Conservation (phyloP, 805 yeast genomes). For the Lipomyces sp. region DNA sequence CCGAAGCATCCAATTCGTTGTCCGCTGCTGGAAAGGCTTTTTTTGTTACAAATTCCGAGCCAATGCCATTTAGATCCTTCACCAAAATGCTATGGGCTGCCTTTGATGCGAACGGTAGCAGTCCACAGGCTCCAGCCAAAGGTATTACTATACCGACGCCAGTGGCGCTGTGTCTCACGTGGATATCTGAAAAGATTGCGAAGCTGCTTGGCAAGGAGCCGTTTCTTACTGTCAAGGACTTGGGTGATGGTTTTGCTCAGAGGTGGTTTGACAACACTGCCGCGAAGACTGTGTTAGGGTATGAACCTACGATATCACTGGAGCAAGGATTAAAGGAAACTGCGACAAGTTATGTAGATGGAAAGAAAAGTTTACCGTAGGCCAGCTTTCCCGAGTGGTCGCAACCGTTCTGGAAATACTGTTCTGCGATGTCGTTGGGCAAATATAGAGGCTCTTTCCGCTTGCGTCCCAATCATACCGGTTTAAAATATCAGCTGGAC, state of each 20-base stretch:
- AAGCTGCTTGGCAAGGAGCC: background rate
- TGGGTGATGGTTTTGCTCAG: background rate
- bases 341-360: background rate
- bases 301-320: background rate
- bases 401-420: too few relatives aligned
- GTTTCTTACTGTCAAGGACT: background rate
- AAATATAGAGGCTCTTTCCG: too few relatives aligned
- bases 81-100: background rate
- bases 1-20: background rate
- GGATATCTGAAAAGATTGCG: background rate
- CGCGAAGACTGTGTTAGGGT: background rate
- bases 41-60: background rate
- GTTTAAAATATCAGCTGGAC: too few relatives aligned
- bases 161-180: background rate
- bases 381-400: too few relatives aligned
- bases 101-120: background rate
- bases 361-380: too few relatives aligned
- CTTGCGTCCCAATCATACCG: too few relatives aligned
- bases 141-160: background rate
- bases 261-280: background rate
- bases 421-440: too few relatives aligned
- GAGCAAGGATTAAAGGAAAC: background rate
- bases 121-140: background rate
- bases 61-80: slow-evolving; percentile 1
- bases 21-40: slow-evolving; percentile 2